Evolutionary conservation across 169 alveolate species (phyloP).

Genomic region (Ichthyophthirius multifiliis): DNA sequence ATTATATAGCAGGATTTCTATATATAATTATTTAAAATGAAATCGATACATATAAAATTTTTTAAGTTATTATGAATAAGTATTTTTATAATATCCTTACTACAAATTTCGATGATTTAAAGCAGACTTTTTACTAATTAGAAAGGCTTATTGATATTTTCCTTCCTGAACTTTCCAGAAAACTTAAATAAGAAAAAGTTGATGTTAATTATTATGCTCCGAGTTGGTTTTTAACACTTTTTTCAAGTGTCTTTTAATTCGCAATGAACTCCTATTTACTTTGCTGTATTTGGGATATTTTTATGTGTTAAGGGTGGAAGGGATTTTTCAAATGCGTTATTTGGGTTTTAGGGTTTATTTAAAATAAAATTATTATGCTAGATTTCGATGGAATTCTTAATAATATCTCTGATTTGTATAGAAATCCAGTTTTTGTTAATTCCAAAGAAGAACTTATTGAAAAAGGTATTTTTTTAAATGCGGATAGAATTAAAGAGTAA

Average conservation of each 20-base stretch:
- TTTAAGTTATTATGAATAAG: constrained; percentile 10
- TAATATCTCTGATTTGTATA: too few relatives aligned
- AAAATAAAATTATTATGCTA: too few relatives aligned
- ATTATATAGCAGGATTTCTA: constrained; percentile 27
- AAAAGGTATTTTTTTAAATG: too few relatives aligned
- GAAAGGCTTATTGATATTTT: constrained; percentile 20
- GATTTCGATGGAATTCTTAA: too few relatives aligned
- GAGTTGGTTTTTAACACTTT: constrained; percentile 24
- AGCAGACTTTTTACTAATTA: constrained; percentile 11
- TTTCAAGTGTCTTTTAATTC: constrained; percentile 5
- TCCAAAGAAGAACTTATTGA: too few relatives aligned
- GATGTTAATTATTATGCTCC: constrained; percentile 21
- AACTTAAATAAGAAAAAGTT: constrained; percentile 12
- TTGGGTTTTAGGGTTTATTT: too few relatives aligned
- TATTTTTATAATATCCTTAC: constrained; percentile 4
- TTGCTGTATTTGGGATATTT: constrained; percentile 14
- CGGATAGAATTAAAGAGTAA: too few relatives aligned
- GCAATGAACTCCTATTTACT: background rate
- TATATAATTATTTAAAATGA: constrained; percentile 8
- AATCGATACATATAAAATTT: constrained; percentile 6
- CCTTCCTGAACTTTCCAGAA: constrained; percentile 11
- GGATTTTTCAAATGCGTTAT: constrained; percentile 26
- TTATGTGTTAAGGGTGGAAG: constrained; percentile 29
- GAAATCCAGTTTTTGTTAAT: too few relatives aligned
- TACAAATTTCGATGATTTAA: background rate